Evolutionary conservation across 768 basidiomycete genomes (phyloP), one percentile per base, ranked within the genome.

Genomic region (Phallus indusiatus): DNA sequence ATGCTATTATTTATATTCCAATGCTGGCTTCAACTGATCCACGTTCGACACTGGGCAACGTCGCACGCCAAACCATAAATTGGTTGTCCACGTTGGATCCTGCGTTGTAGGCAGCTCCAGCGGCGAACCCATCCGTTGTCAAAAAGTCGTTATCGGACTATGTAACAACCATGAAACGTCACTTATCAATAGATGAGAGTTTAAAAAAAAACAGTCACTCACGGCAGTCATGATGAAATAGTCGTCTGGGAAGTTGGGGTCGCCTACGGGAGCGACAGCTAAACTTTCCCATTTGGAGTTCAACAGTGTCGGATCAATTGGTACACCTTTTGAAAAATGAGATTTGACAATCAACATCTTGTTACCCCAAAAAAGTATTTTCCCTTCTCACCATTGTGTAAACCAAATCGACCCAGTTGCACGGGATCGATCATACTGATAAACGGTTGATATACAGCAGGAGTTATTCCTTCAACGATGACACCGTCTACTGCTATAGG

Each of bases 331-430:
- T 22, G 62, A 34, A 18, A 50, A 52, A 34, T 35, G 24, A 35
- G 51, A 37, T 7, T 47, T 33, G 11, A 73, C 81, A 28, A 65
- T 83, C 83, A 5, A 75, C 78, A 12, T n/a, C n/a, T n/a, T n/a
- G n/a, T n/a, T n/a, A n/a, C n/a, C 80, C 79, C 72, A 86, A 86
- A 86, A 66, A 86, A 86, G 66, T 78, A 86, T 64, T 87, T 85
- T 61, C 86, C 70, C 5, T 1, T 2, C 74, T 0, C 56, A 79
- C 82, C 81, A 62, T 83, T 83, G 62, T 85, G 84, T 18, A 86
- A 70, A 10, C 84, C 84, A 61, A 86, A 86, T 37, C 82, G 68
- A 1, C 73, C 78, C 1, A 88, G 74, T 65, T 85, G 78, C 10
- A 69, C 71, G 8, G 73, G 67, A 62, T 86, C 78, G 42, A 83